Evolutionary conservation across 345 rosid species (phyloP), one percentile per base, ranked within the genome.

Genomic region (Mercurialis annua): DNA sequence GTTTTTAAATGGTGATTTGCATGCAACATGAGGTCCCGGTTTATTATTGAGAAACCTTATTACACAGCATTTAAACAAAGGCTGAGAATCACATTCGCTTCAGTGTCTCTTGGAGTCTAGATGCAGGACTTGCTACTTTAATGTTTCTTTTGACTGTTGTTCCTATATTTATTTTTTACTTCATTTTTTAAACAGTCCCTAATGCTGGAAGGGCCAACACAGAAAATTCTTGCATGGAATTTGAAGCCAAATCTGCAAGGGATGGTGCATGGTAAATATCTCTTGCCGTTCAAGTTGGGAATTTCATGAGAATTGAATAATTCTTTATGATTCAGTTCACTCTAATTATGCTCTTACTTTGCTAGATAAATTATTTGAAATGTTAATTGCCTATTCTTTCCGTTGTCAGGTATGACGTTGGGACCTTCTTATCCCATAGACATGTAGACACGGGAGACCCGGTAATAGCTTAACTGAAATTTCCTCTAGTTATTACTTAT

Each of bases 191-290:
- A 56, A 18, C 67, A 84, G 90, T 80, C 70, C 71, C 89, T 29
- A 74, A 72, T 77, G 79, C 79, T 36, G 86, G 80, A 77, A 90
- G 85, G 73, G 76, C 52, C 66, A 78, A 81, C 68, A 79, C 90
- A 64, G 97, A 95, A 73, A 76, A 71, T 63, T 64, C 82, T 66
- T 79, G 75, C 47, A 81, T 88, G 90, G 98, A 95, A 69, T 95
- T 88, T 78, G 98, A 95, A 86, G 98, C 98, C 64, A 95, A 88
- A 78, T 95, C 98, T 71, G 78, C 92, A 2, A 82, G 99, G 73
- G 99, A 95, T 76, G 98, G 99, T 71, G 99, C 99, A 64, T 95
- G 99, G 99, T 95, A 75, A 77, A 82, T 78, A 55, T 62, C 34
- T 67, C 66, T 42, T 14, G 47, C n/a, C 23, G 61, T 71, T 77